Evolutionary conservation across 805 yeast genomes (phyloP).

Genomic region (Wickerhamomyces rabaulensis): DNA sequence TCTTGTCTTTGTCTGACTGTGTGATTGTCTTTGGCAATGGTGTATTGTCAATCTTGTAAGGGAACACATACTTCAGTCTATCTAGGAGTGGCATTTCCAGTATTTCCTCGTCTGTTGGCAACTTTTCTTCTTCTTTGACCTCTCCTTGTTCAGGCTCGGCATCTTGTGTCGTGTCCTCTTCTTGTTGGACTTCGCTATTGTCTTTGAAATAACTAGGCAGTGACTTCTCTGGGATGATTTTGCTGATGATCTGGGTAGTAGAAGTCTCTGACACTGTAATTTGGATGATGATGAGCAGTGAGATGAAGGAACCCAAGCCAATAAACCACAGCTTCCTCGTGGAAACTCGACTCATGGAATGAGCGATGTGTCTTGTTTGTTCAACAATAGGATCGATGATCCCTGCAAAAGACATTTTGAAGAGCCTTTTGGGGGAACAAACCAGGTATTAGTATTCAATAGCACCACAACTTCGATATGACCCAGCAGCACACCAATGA

Average conservation of each 20-base stretch:
- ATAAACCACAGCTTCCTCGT: not conserved
- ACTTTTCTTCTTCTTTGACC: not conserved
- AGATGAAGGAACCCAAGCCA: not conserved
- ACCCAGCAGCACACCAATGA: no score
- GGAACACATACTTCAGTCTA: slow-evolving; percentile 9
- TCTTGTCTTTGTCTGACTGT: slow-evolving; percentile 39
- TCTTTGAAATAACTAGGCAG: not conserved
- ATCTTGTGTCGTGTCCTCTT: not conserved
- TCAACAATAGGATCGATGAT: not conserved
- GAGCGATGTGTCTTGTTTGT: not conserved
- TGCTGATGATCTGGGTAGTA: not conserved
- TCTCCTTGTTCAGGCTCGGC: not conserved
- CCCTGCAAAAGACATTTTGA: not conserved
- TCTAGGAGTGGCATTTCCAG: slow-evolving; percentile 9
- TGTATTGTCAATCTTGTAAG: slow-evolving; percentile 14
- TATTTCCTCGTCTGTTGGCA: slow-evolving; percentile 1
- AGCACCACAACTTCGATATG: no score
- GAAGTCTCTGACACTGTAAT: not conserved
- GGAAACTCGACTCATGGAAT: not conserved
- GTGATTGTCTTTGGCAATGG: slow-evolving; percentile 18
- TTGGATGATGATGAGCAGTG: not conserved
- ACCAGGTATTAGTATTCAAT: no score
- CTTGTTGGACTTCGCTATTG: not conserved
- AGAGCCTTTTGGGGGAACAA: no score
- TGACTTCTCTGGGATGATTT: not conserved